Evolutionary conservation across 1,284 basidiomycete species (phyloP).

Genomic region (Apiotrichum domesticum): DNA sequence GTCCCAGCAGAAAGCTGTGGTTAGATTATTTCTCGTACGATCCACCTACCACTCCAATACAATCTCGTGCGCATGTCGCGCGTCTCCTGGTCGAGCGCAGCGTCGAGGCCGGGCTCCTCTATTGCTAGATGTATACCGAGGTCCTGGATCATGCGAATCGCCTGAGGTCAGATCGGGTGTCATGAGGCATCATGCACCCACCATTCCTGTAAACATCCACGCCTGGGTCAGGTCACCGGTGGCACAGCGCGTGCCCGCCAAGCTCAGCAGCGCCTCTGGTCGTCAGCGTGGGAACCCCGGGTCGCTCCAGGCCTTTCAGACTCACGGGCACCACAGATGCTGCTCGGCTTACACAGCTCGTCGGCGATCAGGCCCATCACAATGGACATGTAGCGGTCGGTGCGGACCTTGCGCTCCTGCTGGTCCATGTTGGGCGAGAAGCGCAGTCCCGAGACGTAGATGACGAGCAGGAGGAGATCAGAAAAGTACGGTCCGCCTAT

Average conservation of each 20-base stretch:
- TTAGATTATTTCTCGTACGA: neutral
- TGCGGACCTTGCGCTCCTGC: constrained; percentile 14
- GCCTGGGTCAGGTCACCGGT: constrained; percentile 21
- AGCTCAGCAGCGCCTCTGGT: constrained; percentile 16
- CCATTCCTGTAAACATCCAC: constrained; percentile 24
- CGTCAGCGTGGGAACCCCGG: neutral
- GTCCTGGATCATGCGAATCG: constrained; percentile 15
- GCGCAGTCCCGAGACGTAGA: constrained; percentile 18
- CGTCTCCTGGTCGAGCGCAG: constrained; percentile 17
- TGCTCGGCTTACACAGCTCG: constrained; percentile 16
- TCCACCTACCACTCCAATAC: constrained; percentile 15
- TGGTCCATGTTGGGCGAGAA: constrained; percentile 18
- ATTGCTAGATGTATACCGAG: constrained; percentile 23
- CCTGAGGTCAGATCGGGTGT: neutral
- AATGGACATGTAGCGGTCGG: constrained; percentile 17
- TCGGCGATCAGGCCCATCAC: constrained; percentile 19
- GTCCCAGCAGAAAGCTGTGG: constrained; percentile 18
- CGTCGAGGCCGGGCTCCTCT: constrained; percentile 19
- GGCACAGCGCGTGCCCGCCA: constrained; percentile 19
- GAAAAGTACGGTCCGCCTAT: constrained; percentile 20
- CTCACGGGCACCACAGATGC: constrained; percentile 15
- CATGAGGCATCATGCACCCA: neutral
- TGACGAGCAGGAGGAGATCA: constrained; percentile 19
- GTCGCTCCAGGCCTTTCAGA: neutral
- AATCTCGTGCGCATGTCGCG: constrained; percentile 17